Conservation (phyloP, 768 basidiomycete genomes). For the Aureoboletus auriporus region DNA sequence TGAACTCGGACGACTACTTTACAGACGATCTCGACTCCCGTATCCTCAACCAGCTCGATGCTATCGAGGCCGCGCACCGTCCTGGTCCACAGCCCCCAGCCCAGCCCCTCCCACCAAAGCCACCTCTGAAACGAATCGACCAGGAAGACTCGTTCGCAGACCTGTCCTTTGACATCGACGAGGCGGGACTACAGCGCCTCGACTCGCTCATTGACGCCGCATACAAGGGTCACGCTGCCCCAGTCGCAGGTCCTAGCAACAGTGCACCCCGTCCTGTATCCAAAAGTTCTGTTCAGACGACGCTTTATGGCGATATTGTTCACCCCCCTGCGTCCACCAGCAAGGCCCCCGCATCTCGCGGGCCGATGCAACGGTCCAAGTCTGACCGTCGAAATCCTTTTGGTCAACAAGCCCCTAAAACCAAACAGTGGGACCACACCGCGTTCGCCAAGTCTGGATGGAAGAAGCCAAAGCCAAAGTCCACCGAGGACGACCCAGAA, state of each 20-base stretch:
- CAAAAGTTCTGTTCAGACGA: conserved; percentile 53
- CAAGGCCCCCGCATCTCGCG: conserved; percentile 28
- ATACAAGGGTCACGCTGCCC: conserved; percentile 37
- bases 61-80: conserved; percentile 61
- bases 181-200: conserved; percentile 47
- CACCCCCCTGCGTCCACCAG: conserved; percentile 31
- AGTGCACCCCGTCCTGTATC: conserved; percentile 23
- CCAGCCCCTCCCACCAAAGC: conserved; percentile 11
- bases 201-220: conserved; percentile 50
- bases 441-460: conserved; percentile 78
- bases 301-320: conserved; percentile 60
- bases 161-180: conserved; percentile 54
- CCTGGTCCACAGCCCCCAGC: conserved; percentile 14
- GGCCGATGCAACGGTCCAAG: conserved; percentile 39
- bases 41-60: conserved; percentile 58
- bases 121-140: conserved; percentile 17
- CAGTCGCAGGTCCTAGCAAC: conserved; percentile 37
- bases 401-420: conserved; percentile 56
- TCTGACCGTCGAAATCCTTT: conserved; percentile 40
- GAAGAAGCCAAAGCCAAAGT: conserved; percentile 51
- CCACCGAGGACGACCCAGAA: conserved; percentile 50
- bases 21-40: conserved; percentile 62
- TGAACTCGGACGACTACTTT: conserved; percentile 81
- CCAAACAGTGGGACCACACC: conserved; percentile 90
- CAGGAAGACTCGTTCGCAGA: conserved; percentile 50